Conservation (phyloP, 352 stramenopile species). For the Pythium rhizo-oryzae region DNA sequence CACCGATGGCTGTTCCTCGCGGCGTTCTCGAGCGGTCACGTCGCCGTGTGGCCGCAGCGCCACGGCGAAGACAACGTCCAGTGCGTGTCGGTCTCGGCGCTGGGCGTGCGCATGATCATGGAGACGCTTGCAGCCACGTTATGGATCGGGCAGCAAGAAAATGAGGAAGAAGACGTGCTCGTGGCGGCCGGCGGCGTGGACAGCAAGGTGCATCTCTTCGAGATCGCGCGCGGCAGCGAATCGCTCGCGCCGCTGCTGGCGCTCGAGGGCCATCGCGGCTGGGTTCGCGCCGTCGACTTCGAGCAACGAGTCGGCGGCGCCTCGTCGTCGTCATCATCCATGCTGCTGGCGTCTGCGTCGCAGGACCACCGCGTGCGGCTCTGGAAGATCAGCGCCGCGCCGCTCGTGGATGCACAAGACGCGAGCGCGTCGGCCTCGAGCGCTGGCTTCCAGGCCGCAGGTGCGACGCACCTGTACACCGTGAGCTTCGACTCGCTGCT, state of each 20-base stretch:
- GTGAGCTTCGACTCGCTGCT: slow-evolving; percentile 72
- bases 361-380: slow-evolving; percentile 76
- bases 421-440: slow-evolving; percentile 16
- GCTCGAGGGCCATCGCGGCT: slow-evolving; percentile 65
- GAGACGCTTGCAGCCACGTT: slow-evolving; percentile 43
- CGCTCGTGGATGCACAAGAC: neutral
- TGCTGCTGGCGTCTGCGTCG: slow-evolving; percentile 61
- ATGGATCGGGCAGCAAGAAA: slow-evolving; percentile 2
- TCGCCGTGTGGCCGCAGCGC: slow-evolving; percentile 41
- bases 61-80: slow-evolving; percentile 23
- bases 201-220: slow-evolving; percentile 64
- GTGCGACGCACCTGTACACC: slow-evolving; percentile 34
- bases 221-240: slow-evolving; percentile 29
- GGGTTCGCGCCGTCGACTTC: slow-evolving; percentile 73
- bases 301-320: slow-evolving; percentile 8
- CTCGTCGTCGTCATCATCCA: neutral
- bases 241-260: slow-evolving; percentile 39
- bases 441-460: slow-evolving; percentile 39
- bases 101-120: slow-evolving; percentile 57
- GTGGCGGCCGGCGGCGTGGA: slow-evolving; percentile 73
- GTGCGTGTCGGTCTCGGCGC: slow-evolving; percentile 19
- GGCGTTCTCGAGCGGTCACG: slow-evolving; percentile 51
- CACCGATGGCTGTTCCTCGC: slow-evolving; percentile 41
- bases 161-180: slow-evolving; percentile 39
- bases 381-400: slow-evolving; percentile 46